phyloP scores from a whole-genome alignment of 257 asterid species.

The Lantana camara region DNA sequence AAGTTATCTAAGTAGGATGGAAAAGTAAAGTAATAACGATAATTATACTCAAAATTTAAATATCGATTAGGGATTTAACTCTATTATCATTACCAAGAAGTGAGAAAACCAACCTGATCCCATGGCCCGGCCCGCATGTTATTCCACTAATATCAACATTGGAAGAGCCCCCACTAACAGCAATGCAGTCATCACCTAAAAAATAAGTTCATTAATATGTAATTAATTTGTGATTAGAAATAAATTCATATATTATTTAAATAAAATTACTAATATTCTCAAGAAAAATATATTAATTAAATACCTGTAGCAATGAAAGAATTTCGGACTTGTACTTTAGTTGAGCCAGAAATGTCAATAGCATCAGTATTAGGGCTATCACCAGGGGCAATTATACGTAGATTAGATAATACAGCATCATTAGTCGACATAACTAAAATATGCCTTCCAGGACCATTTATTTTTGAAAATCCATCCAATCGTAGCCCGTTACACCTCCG shows the following conservation, averaged over 20 bases:
- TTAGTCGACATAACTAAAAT: conserved; percentile 43
- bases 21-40: too few relatives aligned
- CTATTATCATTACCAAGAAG: too few relatives aligned
- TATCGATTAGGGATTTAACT: too few relatives aligned
- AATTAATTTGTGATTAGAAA: too few relatives aligned
- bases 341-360: conserved; percentile 50
- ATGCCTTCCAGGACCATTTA: conserved; percentile 56
- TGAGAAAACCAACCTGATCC: conserved; percentile 50
- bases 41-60: too few relatives aligned
- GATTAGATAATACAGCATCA: conserved; percentile 43
- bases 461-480: conserved; percentile 47
- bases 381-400: conserved; percentile 52
- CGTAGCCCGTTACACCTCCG: conserved; percentile 52
- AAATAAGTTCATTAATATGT: background rate
- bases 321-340: conserved; percentile 39
- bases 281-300: background rate
- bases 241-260: background rate
- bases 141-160: conserved; percentile 44
- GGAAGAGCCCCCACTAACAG: conserved; percentile 61
- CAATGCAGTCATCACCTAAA: conserved; percentile 73
- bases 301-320: conserved; percentile 60
- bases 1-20: too few relatives aligned
- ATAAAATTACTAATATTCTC: too few relatives aligned
- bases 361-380: conserved; percentile 76
- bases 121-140: conserved; percentile 77